Conservation (phyloP, 768 basidiomycete species). For the Cubamyces sp. region DNA sequence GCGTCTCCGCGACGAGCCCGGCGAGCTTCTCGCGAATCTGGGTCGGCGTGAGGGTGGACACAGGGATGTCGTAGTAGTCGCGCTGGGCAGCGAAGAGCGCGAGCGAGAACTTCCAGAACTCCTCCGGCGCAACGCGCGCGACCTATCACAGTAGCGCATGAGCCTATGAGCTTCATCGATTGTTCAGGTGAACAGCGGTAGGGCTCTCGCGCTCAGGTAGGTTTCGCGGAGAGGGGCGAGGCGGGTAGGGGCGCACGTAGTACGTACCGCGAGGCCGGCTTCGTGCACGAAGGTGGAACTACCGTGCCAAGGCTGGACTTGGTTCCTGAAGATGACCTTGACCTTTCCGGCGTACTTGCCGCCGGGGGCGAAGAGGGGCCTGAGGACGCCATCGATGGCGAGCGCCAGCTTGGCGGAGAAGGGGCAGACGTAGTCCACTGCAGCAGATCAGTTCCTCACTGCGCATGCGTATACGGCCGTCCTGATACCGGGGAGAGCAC, state of each 20-base stretch:
- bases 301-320: conserved; percentile 82
- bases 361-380: conserved; percentile 57
- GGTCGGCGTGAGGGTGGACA: conserved; percentile 64
- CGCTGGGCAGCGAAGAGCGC: conserved; percentile 70
- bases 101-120: conserved; percentile 80
- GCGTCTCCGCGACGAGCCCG: conserved; percentile 55
- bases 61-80: conserved; percentile 80
- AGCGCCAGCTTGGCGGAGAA: conserved; percentile 71
- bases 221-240: neutral
- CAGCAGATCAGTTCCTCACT: neutral
- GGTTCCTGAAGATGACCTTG: conserved; percentile 70
- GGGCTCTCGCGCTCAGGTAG: neutral
- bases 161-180: too few species aligned
- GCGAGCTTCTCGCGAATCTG: conserved; percentile 79
- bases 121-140: conserved; percentile 68
- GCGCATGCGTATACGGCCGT: neutral
- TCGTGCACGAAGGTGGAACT: conserved; percentile 80
- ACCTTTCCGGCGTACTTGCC: conserved; percentile 75
- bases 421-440: conserved; percentile 89
- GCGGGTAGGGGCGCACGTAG: neutral
- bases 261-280: conserved; percentile 74
- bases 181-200: neutral
- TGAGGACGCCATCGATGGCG: conserved; percentile 61
- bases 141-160: conserved; percentile 45
- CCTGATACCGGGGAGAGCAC: conserved; percentile 35